Conservation (phyloP, 805 yeast species). For the Candida germanica region DNA sequence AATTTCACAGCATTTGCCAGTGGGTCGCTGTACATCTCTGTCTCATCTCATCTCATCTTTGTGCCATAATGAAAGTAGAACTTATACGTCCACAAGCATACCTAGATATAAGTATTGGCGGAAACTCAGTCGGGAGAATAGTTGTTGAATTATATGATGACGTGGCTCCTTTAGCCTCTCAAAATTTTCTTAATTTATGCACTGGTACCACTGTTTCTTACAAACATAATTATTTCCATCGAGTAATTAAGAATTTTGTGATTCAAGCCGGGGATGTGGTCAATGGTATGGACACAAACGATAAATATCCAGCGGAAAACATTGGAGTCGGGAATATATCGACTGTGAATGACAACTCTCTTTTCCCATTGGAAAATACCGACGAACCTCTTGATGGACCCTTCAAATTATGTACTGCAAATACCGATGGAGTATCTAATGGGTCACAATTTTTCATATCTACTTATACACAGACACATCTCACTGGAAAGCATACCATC, state of each 20-base stretch:
- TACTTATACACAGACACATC: constrained; percentile 67
- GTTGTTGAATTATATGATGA: constrained; percentile 51
- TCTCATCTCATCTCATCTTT: constrained; percentile 1
- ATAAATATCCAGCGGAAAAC: constrained; percentile 21
- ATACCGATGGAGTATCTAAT: constrained; percentile 40
- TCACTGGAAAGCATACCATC: constrained; percentile 71
- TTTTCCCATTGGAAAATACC: constrained; percentile 58
- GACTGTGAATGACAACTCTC: constrained; percentile 15
- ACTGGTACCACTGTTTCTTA: constrained; percentile 24
- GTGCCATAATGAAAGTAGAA: constrained; percentile 30
- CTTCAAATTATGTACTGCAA: constrained; percentile 63
- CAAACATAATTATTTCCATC: constrained; percentile 51
- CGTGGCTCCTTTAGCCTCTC: constrained; percentile 55
- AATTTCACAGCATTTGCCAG: background rate
- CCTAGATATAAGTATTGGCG: constrained; percentile 52
- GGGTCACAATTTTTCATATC: constrained; percentile 71
- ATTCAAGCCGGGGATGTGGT: constrained; percentile 64
- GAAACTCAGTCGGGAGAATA: constrained; percentile 49
- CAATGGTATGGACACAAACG: constrained; percentile 26
- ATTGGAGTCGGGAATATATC: constrained; percentile 37
- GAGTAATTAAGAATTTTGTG: constrained; percentile 67
- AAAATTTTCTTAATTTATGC: constrained; percentile 51
- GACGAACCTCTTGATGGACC: constrained; percentile 42
- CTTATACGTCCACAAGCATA: constrained; percentile 30
- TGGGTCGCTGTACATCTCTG: background rate